Percentiles rank a stretch among this genome's conserved stretches.
Evolutionary conservation across 345 rosid species (phyloP).

Genomic region (Aquilaria malaccensis): DNA sequence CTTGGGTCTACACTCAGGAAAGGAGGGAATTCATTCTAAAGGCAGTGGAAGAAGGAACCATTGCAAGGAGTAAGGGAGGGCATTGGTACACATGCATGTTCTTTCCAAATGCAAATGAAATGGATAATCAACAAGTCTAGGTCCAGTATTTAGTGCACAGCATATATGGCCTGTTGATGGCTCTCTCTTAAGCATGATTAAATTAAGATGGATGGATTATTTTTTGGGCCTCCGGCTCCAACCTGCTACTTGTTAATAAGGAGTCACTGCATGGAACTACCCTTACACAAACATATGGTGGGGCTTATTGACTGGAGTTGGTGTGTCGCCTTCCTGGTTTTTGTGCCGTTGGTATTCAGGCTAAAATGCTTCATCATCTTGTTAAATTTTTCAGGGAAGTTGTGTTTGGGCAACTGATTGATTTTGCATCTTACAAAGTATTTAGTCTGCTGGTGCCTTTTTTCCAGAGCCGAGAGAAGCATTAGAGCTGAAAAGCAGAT

Average conservation of each 20-base stretch:
- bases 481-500: too few relatives aligned
- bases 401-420: too few relatives aligned
- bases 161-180: neutral
- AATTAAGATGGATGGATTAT: neutral
- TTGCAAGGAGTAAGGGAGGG: conserved; percentile 5
- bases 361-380: too few relatives aligned
- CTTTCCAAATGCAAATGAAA: too few relatives aligned
- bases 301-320: too few relatives aligned
- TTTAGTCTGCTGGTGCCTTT: too few relatives aligned
- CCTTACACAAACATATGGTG: neutral
- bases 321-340: too few relatives aligned
- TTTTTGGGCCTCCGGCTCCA: neutral
- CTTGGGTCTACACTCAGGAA: conserved; percentile 36
- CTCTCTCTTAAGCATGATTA: neutral
- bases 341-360: too few relatives aligned
- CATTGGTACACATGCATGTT: neutral
- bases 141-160: neutral
- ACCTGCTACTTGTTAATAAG: neutral
- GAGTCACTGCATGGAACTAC: neutral
- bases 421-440: too few relatives aligned
- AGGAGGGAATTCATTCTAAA: conserved; percentile 23
- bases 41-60: conserved; percentile 20
- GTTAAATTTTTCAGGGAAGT: too few relatives aligned
- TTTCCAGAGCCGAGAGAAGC: too few relatives aligned
- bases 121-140: too few relatives aligned